Evolutionary conservation across 2,329 filamentous ascomycete genomes (phyloP).

Genomic region (Hymenoscyphus salicellus): DNA sequence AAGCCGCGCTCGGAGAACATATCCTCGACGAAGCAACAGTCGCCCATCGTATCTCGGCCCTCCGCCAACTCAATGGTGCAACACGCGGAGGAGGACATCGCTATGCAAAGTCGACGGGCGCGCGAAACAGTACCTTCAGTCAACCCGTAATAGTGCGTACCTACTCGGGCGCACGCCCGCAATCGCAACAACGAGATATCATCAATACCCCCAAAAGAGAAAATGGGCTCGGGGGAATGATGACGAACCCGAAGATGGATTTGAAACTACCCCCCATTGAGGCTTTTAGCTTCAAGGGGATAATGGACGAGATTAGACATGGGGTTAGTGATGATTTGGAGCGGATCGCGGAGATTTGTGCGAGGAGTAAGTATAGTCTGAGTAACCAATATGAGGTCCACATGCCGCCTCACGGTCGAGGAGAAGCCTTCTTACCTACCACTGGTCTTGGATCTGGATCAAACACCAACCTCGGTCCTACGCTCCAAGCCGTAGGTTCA

Average conservation of each 20-base stretch:
- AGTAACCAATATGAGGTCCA: slow-evolving; percentile 68
- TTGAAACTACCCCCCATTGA: slow-evolving; percentile 58
- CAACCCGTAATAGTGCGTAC: slow-evolving; percentile 65
- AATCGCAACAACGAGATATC: slow-evolving; percentile 31
- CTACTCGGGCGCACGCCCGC: slow-evolving; percentile 51
- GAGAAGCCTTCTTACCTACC: slow-evolving; percentile 45
- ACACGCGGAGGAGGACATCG: slow-evolving; percentile 40
- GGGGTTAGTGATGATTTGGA: slow-evolving; percentile 57
- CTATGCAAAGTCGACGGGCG: slow-evolving; percentile 55
- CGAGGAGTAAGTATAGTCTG: slow-evolving; percentile 60
- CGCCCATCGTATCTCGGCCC: slow-evolving; percentile 56
- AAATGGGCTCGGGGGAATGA: slow-evolving; percentile 23
- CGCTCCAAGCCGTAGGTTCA: slow-evolving; percentile 55
- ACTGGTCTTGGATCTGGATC: slow-evolving; percentile 25
- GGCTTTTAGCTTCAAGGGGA: slow-evolving; percentile 63
- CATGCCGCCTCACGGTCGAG: slow-evolving; percentile 59
- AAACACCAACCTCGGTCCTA: slow-evolving; percentile 42
- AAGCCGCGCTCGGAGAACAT: slow-evolving; percentile 35
- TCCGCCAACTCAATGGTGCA: slow-evolving; percentile 54
- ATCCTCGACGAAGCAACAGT: slow-evolving; percentile 53
- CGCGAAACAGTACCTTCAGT: slow-evolving; percentile 56
- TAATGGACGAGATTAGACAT: slow-evolving; percentile 54
- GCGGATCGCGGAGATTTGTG: slow-evolving; percentile 65
- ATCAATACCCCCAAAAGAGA: slow-evolving; percentile 29
- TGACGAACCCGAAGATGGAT: slow-evolving; percentile 30